phyloP scores from a whole-genome alignment of 805 yeast genomes.

The Saccharomycopsis fodiens region DNA sequence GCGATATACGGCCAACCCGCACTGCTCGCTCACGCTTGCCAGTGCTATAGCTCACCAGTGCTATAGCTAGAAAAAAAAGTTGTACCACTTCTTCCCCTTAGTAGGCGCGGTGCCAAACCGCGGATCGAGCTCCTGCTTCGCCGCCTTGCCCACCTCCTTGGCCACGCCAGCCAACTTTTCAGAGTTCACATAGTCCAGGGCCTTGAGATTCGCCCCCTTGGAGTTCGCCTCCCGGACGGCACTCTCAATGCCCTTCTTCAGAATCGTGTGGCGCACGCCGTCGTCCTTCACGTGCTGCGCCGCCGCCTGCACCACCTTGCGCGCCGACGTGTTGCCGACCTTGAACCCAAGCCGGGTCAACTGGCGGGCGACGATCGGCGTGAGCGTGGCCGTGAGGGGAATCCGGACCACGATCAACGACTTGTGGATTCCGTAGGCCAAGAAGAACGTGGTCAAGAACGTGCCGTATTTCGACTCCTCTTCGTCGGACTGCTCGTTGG shows the following conservation, averaged over 20 bases:
- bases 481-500: slow-evolving; percentile 29
- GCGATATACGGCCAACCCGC: no score
- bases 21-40: no score
- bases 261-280: slow-evolving; percentile 1
- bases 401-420: slow-evolving; percentile 74
- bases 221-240: not conserved
- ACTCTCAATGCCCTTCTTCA: not conserved
- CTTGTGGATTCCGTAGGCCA: slow-evolving; percentile 93
- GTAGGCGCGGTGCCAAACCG: slow-evolving; percentile 1
- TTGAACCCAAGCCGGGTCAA: slow-evolving; percentile 76
- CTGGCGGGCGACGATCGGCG: slow-evolving; percentile 65
- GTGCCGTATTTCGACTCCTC: slow-evolving; percentile 31
- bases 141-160: not conserved
- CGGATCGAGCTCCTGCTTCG: not conserved
- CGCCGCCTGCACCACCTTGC: slow-evolving; percentile 11
- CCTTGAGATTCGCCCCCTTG: no score
- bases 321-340: slow-evolving; percentile 36
- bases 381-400: slow-evolving; percentile 87
- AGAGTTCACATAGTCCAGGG: no score
- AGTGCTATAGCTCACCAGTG: not conserved
- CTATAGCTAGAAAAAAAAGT: slow-evolving; percentile 3
- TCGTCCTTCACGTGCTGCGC: slow-evolving; percentile 1
- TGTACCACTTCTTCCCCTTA: slow-evolving; percentile 3
- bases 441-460: slow-evolving; percentile 73
- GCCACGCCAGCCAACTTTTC: no score